These are phyloP conservation scores for Cymbopogon flexuosus DNA, from an alignment of 202 grass and related monocot genomes.

Conservation along the genomic window DNA sequence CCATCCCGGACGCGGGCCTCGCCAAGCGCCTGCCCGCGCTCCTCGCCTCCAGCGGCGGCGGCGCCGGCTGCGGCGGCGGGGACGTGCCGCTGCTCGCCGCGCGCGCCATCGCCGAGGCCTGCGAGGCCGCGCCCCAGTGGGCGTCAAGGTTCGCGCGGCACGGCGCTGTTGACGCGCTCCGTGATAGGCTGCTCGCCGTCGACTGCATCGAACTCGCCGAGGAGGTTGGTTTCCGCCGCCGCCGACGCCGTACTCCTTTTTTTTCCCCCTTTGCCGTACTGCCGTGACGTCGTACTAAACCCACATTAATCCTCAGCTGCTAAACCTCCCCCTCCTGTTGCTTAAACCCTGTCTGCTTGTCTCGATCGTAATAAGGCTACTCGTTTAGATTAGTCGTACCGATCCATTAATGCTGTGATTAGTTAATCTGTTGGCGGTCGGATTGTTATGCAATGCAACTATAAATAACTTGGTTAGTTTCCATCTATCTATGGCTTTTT, in stretches of 20 bases:
- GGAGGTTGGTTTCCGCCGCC: conserved; percentile 23
- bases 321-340: neutral
- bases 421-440: neutral
- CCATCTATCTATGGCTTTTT: no score
- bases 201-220: conserved; percentile 59
- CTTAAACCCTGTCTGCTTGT: conserved; percentile 21
- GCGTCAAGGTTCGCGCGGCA: neutral
- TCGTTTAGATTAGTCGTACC: neutral
- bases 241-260: neutral
- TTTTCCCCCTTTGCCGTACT: neutral
- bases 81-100: conserved; percentile 46
- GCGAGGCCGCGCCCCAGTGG: conserved; percentile 34
- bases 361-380: neutral
- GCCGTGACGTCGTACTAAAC: neutral
- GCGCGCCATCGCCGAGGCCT: conserved; percentile 43
- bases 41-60: neutral
- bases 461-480: neutral
- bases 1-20: neutral
- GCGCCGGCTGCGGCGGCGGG: neutral
- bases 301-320: neutral
- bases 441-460: neutral
- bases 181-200: conserved; percentile 32
- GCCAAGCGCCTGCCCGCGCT: conserved; percentile 11
- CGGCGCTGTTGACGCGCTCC: conserved; percentile 46
- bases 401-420: neutral